Base-by-base conservation (phyloP, 805 yeast species). In the Ogataea polymorpha region DNA sequence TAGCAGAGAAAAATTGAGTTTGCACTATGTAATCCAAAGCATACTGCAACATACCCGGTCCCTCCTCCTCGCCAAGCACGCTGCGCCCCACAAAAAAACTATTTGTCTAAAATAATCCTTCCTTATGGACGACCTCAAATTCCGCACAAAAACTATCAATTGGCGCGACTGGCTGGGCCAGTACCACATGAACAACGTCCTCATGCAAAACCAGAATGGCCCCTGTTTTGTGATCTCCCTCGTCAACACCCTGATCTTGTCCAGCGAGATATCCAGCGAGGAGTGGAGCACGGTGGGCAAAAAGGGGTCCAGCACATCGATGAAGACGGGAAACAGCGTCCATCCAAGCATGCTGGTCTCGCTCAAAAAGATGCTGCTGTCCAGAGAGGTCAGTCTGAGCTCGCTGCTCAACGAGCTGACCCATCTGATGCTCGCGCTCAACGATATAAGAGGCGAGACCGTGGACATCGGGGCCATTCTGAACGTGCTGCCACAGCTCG, bases 201-300 rank as follows among this genome's bases (percentile, higher is more conserved):
- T 90, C 3, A 62, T 87, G 15, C 96, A 89, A 65, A 86, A 86
- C 47, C 69, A 65, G 35, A 87, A 88, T 55, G 96, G 96, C 0
- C 96, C 96, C 0, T 89, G 96, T 57, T 95, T 96, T 2, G 61
- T 90, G 27, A 72, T 90, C 11, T 90, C 96, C 0, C 63, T 90
- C 29, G 72, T 79, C 35, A 90, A 90, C 57, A 75, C 87, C 0
- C 58, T 90, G 12, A 58, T 87, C 6, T 60, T 89, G 14, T 65
- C 78, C 3, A 52, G 59, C 35, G 79, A 73, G 42, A 41, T 55
- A 16, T 38, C 41, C 6, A 45, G 41, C 23, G 50, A 46, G 6
- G 53, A 51, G 9, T 51, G 56, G 58, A 50, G 50, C 27, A 46
- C 51, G 3, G 59, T 55, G 20, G 38, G 41, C 4, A 37, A 33